Evolutionary conservation across 768 basidiomycete species (phyloP), one percentile per base, ranked within the genome.

Genomic region (Sporobolomyces phaffii): DNA sequence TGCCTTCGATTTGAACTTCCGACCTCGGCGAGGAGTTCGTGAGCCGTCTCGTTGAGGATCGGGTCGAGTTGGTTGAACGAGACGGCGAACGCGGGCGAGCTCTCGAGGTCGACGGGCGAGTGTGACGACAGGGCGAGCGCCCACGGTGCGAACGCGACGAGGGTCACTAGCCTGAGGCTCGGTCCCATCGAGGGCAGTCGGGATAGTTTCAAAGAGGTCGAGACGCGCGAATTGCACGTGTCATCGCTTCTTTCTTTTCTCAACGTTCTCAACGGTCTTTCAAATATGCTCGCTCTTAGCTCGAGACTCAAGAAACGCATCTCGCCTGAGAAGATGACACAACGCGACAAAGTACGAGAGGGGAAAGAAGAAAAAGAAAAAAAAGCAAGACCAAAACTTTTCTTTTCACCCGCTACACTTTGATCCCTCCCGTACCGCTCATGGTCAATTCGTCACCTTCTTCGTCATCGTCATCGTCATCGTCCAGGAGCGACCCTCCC

Each of bases 41-140:
- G 1, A 6, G 52, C 50, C 1, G 72, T 68, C 6, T 57, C 69
- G 64, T 75, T 75, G 24, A 69, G 58, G 18, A 75, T 26, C 18
- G 45, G 38, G 3, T 57, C 18, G 6, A 47, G 56, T 48, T 50
- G 24, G 41, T 18, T 38, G 24, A 74, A 44, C 50, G 43, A 36
- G 57, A 75, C 61, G 14, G 26, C 3, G 65, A 52, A 75, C 3
- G 59, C 60, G 2, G 74, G 73, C 40, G 64, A 65, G n/a, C 68
- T 56, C 40, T 74, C 66, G 41, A 73, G 65, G 60, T 75, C 74
- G n/a, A 65, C 58, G 2, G 74, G 74, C 43, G 71, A 67, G 60
- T 64, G 64, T 4, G 73, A 58, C 1, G 74, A 75, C 18, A 75
- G 58, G 8, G 68, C 65, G 22, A 52, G 38, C 10, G 60, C 38